Percentiles rank a stretch among this genome's conserved stretches.
Conservation (phyloP, 495 filamentous ascomycete species). For the Trichoderma orchidacearum region DNA sequence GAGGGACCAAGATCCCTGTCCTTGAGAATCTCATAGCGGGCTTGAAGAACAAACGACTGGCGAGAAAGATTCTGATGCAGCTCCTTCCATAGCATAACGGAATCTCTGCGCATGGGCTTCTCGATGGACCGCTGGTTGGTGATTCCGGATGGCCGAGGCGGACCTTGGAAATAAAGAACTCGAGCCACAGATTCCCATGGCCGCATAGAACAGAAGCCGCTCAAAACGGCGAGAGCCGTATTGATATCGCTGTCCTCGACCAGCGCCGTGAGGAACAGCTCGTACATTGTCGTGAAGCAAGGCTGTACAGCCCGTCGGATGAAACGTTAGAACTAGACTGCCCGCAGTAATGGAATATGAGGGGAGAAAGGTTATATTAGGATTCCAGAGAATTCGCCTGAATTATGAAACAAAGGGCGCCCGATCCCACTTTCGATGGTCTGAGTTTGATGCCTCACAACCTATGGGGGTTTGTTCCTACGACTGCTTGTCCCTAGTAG, state of each 20-base stretch:
- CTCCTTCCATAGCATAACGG: slow-evolving; percentile 20
- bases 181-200: slow-evolving; percentile 11
- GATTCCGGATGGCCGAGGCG: slow-evolving; percentile 6
- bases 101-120: slow-evolving; percentile 13
- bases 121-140: not conserved
- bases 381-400: not conserved
- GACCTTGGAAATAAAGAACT: slow-evolving; percentile 14
- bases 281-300: slow-evolving; percentile 15
- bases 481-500: too few species aligned
- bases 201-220: slow-evolving; percentile 24
- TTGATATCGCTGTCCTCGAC: slow-evolving; percentile 17
- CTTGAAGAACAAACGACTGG: slow-evolving; percentile 26
- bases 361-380: too few species aligned
- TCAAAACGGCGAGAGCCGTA: slow-evolving; percentile 22
- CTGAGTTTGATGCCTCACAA: too few species aligned
- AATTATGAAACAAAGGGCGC: too few species aligned
- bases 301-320: not conserved
- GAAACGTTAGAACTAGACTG: not conserved
- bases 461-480: too few species aligned
- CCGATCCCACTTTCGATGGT: too few species aligned
- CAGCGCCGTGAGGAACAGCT: slow-evolving; percentile 26
- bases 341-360: not conserved
- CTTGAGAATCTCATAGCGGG: slow-evolving; percentile 20
- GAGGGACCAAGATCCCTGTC: slow-evolving; percentile 16
- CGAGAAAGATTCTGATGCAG: slow-evolving; percentile 22